phyloP scores from a whole-genome alignment of 2,329 filamentous ascomycete genomes.

The Trichoderma lentiforme region DNA sequence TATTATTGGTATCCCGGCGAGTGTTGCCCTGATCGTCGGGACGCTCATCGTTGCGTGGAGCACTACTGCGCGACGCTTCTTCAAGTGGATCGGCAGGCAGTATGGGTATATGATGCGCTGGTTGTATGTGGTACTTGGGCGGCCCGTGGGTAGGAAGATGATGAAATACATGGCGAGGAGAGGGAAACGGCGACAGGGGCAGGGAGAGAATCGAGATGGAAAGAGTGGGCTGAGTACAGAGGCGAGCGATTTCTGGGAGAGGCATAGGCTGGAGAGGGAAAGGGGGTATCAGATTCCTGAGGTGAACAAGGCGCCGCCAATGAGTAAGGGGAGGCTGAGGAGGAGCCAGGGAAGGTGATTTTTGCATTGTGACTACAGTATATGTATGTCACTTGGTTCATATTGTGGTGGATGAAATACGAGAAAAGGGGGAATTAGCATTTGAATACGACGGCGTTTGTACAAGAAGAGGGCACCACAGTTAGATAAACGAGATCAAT shows the following conservation, averaged over 20 bases:
- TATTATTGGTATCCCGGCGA: slow-evolving; percentile 47
- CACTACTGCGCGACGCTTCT: slow-evolving; percentile 38
- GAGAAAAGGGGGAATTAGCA: background rate
- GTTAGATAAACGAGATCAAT: background rate
- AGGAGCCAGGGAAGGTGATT: slow-evolving; percentile 4
- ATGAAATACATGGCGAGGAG: slow-evolving; percentile 5
- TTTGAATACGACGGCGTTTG: background rate
- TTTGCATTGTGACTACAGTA: background rate
- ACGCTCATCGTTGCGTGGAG: slow-evolving; percentile 57
- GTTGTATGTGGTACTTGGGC: slow-evolving; percentile 25
- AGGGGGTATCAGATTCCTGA: slow-evolving; percentile 39
- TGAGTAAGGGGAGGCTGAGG: background rate
- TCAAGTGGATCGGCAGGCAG: slow-evolving; percentile 25
- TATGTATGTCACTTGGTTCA: background rate
- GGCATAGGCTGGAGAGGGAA: slow-evolving; percentile 38
- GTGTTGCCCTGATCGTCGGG: slow-evolving; percentile 44
- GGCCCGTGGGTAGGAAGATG: slow-evolving; percentile 21
- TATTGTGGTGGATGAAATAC: background rate
- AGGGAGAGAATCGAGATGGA: slow-evolving; percentile 18
- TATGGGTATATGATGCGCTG: slow-evolving; percentile 22
- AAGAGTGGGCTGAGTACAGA: slow-evolving; percentile 28
- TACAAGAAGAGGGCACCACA: background rate
- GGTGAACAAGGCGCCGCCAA: slow-evolving; percentile 33
- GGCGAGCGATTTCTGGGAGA: slow-evolving; percentile 42
- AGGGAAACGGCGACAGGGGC: slow-evolving; percentile 22